Percentiles rank a stretch among this genome's conserved stretches.
These are phyloP conservation scores for Protomyces lactucae-debilis DNA, from an alignment of 1,139 yeast species.

Conservation along the genomic window DNA sequence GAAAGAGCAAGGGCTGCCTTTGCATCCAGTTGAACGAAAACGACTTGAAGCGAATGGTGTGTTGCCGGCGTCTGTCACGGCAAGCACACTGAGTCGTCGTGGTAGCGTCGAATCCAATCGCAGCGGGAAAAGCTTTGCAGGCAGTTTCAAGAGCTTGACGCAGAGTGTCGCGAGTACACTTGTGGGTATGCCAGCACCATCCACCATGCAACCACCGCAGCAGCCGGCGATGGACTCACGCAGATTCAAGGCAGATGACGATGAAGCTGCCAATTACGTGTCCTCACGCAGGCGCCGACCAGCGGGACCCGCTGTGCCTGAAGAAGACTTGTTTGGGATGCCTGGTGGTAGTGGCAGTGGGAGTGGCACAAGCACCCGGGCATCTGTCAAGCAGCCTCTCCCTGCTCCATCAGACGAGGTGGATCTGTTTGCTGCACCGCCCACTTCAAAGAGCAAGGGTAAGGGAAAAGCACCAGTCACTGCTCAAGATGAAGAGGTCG, in stretches of 20 bases:
- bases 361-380: neutral
- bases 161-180: conserved; percentile 1
- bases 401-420: neutral
- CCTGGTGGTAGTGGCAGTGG: neutral
- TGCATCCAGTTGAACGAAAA: conserved; percentile 23
- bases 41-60: conserved; percentile 18
- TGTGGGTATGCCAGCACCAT: neutral
- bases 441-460: neutral
- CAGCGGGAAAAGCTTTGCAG: conserved; percentile 13
- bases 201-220: neutral
- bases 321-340: neutral
- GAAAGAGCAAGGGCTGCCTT: conserved; percentile 18
- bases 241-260: conserved; percentile 19
- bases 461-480: conserved; percentile 6
- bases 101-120: conserved; percentile 14
- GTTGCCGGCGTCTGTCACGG: neutral
- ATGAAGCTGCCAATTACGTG: conserved; percentile 5
- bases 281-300: conserved; percentile 13
- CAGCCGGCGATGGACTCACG: neutral
- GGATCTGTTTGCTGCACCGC: neutral
- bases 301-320: neutral
- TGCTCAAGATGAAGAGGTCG: conserved; percentile 4
- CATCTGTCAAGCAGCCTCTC: neutral
- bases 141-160: conserved; percentile 6
- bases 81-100: neutral